These are phyloP conservation scores for Bauhinia variegata DNA, from an alignment of 306 rosid genomes.

Conservation along the genomic window DNA sequence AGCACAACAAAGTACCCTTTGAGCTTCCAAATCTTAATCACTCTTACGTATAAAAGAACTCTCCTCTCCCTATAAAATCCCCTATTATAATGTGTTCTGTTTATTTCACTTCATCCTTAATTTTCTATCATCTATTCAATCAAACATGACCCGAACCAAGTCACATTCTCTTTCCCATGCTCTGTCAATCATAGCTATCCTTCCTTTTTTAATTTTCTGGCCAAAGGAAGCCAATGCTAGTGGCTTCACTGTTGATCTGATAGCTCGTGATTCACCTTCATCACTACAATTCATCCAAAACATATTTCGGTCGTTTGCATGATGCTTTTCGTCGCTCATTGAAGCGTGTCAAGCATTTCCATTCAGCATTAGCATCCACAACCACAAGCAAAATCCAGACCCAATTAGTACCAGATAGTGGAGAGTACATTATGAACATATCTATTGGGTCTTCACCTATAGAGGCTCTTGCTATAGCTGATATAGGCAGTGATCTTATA, in stretches of 20 bases:
- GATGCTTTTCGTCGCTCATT: conserved; percentile 56
- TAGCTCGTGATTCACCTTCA: conserved; percentile 55
- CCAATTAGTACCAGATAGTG: conserved; percentile 28
- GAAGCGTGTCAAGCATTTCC: conserved; percentile 25
- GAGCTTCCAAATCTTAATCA: background rate
- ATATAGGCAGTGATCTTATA: conserved; percentile 67
- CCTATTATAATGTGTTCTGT: background rate
- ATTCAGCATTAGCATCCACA: background rate
- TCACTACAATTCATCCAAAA: conserved; percentile 48
- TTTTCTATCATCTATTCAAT: background rate
- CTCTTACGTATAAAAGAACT: background rate
- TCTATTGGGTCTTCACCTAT: conserved; percentile 61
- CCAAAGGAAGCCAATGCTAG: background rate
- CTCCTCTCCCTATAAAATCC: background rate
- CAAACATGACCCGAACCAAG: background rate
- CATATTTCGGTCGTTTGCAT: conserved; percentile 37
- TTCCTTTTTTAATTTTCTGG: conserved; percentile 4
- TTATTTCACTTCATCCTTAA: background rate
- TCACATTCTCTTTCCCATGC: background rate
- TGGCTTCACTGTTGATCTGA: conserved; percentile 40
- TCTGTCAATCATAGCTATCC: background rate
- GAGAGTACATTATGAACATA: conserved; percentile 59
- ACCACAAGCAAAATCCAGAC: conserved; percentile 1
- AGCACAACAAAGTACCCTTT: background rate
- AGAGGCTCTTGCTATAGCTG: conserved; percentile 49